These are phyloP conservation scores for Paramecium pentaurelia DNA, from an alignment of 73 alveolate species.

Conservation along the genomic window DNA sequence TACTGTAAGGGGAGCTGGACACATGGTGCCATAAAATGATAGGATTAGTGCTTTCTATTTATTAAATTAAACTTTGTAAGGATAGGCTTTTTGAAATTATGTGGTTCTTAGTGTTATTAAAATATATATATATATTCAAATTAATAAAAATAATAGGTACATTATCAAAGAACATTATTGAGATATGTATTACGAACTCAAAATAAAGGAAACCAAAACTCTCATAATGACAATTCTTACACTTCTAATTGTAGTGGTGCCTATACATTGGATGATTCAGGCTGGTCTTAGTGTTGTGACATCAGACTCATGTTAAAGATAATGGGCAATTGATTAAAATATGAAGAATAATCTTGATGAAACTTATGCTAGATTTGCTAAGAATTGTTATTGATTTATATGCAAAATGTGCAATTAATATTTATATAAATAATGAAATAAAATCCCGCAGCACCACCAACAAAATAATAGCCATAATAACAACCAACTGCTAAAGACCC, in stretches of 20 bases:
- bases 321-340: conserved; percentile 5
- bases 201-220: conserved; percentile 27
- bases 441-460: neutral
- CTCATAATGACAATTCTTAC: neutral
- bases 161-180: neutral
- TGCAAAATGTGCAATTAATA: neutral
- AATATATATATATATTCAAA: neutral
- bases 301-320: neutral
- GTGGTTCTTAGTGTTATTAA: neutral
- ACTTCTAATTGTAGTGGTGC: neutral
- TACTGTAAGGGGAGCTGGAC: conserved; percentile 96
- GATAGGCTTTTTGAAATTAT: neutral
- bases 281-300: conserved; percentile 13
- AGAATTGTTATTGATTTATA: neutral
- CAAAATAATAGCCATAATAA: neutral
- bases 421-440: neutral
- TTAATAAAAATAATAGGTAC: neutral
- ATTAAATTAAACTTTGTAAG: neutral
- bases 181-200: conserved; percentile 6
- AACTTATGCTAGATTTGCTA: neutral
- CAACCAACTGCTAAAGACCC: neutral
- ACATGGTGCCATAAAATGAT: conserved; percentile 83
- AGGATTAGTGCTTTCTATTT: neutral
- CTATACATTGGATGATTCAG: neutral
- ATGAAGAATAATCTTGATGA: neutral